Base-by-base conservation (phyloP, 1,284 basidiomycete species). In the Leccinum fallax region DNA sequence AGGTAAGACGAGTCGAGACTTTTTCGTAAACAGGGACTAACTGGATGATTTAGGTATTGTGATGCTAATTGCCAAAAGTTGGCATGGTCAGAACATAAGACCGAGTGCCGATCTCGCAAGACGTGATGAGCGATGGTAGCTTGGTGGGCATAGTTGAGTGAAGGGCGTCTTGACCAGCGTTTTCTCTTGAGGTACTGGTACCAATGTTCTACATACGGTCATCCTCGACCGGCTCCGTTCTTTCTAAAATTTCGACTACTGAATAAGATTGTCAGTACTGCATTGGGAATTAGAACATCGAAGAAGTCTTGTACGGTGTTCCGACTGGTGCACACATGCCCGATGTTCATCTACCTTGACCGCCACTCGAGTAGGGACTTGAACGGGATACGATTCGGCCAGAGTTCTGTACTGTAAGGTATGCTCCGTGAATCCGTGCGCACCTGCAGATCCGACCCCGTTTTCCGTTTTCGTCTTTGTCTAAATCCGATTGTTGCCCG, bases 81-180 rank as follows among this genome's bases (percentile, higher is more conserved):
- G 21, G 81, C 82, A 55, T 85, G 83, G 84, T 52, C 71, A 0
- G 79, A 77, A 4, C 82, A 83, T 67, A 81, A 82, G 69, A 74
- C 66, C 53, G 58, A 61, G 16, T 82, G 81, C 65, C 74, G 67
- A 49, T 2, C 63, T 51, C 61, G 64, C 55, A 61, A 61, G 60
- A 3, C 53, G 38, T 40, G 38, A 11, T 40, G 8, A 40, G 21
- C 21, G 21, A 49, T 49, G 46, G 43, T 24, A 49, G 46, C 46
- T 49, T 4, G 13, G n/a, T 19, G 34, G 9, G n/a, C 38, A 40
- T 40, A n/a, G 38, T 9, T n/a, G n/a, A 40, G 38, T 30, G 30
- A 30, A 30, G 8, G 30, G 30, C 9, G 9, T n/a, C 15, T 38
- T n/a, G 38, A 40, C 16, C 38, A 16, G 13, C 8, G 16, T 19